Evolutionary conservation across 2,329 filamentous ascomycete genomes (phyloP).

Genomic region (Lasiodiplodia sp.): DNA sequence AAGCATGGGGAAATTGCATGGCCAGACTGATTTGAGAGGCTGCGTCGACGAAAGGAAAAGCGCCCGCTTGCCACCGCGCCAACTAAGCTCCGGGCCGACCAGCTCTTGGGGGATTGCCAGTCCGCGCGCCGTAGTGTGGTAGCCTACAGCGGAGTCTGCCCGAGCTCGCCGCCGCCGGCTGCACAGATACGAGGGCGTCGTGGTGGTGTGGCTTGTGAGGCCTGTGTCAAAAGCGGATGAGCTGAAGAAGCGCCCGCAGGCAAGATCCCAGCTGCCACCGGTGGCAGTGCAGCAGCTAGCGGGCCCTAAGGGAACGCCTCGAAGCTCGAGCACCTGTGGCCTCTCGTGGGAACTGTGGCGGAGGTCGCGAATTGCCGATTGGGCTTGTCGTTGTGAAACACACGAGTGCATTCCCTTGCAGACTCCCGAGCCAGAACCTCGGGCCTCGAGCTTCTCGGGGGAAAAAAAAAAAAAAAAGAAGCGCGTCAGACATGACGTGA

Average conservation of each 20-base stretch:
- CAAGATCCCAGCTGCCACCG: slow-evolving; percentile 6
- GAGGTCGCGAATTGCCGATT: neutral
- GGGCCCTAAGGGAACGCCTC: slow-evolving; percentile 2
- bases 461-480: slow-evolving; percentile 1
- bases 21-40: slow-evolving; percentile 5
- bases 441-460: slow-evolving; percentile 6
- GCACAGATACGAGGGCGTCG: slow-evolving; percentile 14
- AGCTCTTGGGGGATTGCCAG: slow-evolving; percentile 27
- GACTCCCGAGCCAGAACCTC: slow-evolving; percentile 4
- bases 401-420: slow-evolving; percentile 4
- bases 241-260: slow-evolving; percentile 1
- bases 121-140: slow-evolving; percentile 13
- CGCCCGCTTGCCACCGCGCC: slow-evolving; percentile 25
- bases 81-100: slow-evolving; percentile 18
- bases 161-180: slow-evolving; percentile 6
- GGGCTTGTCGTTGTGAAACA: slow-evolving; percentile 12
- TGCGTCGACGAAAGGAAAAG: slow-evolving; percentile 4
- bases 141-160: slow-evolving; percentile 5
- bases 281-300: slow-evolving; percentile 24
- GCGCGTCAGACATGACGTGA: slow-evolving; percentile 19
- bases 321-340: slow-evolving; percentile 1
- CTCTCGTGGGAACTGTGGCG: neutral
- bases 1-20: slow-evolving; percentile 25
- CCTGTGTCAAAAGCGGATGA: neutral
- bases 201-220: slow-evolving; percentile 18